Evolutionary conservation across 2,329 filamentous ascomycete genomes (phyloP), one percentile per base, ranked within the genome.

Genomic region (Emericellopsis atlantica): DNA sequence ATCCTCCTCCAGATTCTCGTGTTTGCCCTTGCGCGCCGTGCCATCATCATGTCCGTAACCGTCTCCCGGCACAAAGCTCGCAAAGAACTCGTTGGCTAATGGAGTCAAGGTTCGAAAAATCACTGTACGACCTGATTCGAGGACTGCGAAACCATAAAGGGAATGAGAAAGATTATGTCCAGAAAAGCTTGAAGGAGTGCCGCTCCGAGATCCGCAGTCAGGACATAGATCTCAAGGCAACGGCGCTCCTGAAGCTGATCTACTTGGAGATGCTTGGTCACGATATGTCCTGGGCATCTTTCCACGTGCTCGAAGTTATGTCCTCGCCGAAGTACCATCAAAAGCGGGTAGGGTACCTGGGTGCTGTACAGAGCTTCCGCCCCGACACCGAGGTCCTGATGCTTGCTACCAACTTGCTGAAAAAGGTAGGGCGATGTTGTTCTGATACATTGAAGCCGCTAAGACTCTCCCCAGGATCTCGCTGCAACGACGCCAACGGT

Each of bases 241-340:
- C 88, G 29, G 92, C 92, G 36, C 73, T 98, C 41, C 70, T 98
- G 55, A 98, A 98, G 69, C 75, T 98, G 52, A 82, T 95, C 40
- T 98, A 98, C 60, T 77, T 98, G 49, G 92, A 98, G 60, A 98
- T 98, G 92, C 89, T 96, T 51, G 92, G 92, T 12, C 85, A 96
- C 59, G 92, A 96, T 63, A 98, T 98, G 92, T 95, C 90, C 4
- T 98, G 92, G 92, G 92, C 92, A 4, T 89, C 89, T 11, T 98
- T 98, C 65, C 86, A 98, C 59, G 90, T 96, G 40, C 80, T 98
- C 37, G 92, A 98, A 66, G 92, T 98, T 64, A 98, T 98, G 92
- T 94, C 89, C 32, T 94, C 87, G 32, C 72, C 83, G 37, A 96
- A 95, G 59, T 94, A 94, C 60, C 75, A 88, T 50, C 90, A 95